Evolutionary conservation across 345 rosid genomes (phyloP), one percentile per base, ranked within the genome.

Genomic region (Salix suchowensis): DNA sequence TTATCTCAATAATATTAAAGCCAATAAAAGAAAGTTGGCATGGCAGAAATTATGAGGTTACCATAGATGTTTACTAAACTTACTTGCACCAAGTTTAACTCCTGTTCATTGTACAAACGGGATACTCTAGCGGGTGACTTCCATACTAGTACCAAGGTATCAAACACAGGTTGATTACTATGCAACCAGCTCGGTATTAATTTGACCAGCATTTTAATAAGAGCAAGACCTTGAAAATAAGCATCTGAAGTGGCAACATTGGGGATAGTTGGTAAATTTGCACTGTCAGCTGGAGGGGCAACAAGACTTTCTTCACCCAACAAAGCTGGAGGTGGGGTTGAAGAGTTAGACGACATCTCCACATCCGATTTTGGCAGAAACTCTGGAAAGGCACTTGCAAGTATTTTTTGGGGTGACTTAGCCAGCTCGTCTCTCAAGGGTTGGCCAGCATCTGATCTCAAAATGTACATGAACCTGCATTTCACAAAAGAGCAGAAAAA

Each of bases 141-240:
- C 99, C 99, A 96, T 66, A 93, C 85, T 82, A 84, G 89, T 68
- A 92, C 92, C 81, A 96, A 76, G 19, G 94, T 91, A 84, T 96
- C 96, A 83, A 96, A 96, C 75, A 96, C 99, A 69, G 68, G n/a
- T 77, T 83, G 89, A 74, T 93, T 96, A 85, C 87, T 89, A 85
- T 91, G 98, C 88, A 96, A 80, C 99, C 99, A 96, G 67, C 88
- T 84, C 78, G 98, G 98, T 76, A 93, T 85, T 85, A 93, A 79
- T 76, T 93, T 96, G 77, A 92, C 97, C 90, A 96, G 82, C 28
- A 92, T 89, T 85, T 96, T 96, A 78, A 96, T 75, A 70, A 96
- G 97, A 65, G 90, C 90, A 80, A 96, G 97, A 73, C 99, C 99
- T 82, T 90, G 94, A 86, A 96, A 96, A 84, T 96, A 93, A 14